phyloP scores from a whole-genome alignment of 441 rosid species.

The Arabidopsis lyrata region DNA sequence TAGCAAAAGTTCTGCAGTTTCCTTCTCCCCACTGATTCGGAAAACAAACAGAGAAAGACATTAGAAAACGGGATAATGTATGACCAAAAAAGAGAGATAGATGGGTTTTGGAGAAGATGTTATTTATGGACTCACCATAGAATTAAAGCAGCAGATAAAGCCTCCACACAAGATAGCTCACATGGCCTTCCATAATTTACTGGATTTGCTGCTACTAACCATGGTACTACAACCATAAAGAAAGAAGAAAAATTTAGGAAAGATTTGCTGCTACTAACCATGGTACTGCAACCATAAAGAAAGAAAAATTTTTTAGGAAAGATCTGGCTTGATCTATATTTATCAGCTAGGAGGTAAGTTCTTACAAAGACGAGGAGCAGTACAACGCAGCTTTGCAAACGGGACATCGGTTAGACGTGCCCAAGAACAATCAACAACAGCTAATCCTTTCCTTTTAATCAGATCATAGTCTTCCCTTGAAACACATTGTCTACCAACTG shows the following conservation, averaged over 20 bases:
- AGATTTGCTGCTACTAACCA: too few species aligned
- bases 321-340: too few species aligned
- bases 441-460: conserved; percentile 85
- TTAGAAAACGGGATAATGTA: conserved; percentile 5
- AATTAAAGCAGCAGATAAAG: conserved; percentile 88
- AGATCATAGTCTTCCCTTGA: conserved; percentile 83
- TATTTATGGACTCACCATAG: conserved; percentile 63
- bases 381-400: conserved; percentile 84
- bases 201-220: conserved; percentile 99
- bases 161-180: conserved; percentile 93
- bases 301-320: too few species aligned
- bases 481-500: conserved; percentile 86
- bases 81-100: neutral
- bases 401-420: conserved; percentile 95
- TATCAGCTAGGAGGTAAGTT: too few species aligned
- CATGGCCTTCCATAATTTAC: conserved; percentile 97
- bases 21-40: conserved; percentile 83
- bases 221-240: conserved; percentile 68
- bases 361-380: conserved; percentile 92
- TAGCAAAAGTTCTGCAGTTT: conserved; percentile 77
- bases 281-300: too few species aligned
- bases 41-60: conserved; percentile 29
- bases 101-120: neutral
- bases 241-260: too few species aligned
- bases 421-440: conserved; percentile 99